A percentile compares a stretch with the other conserved stretches of the same genome.
Evolutionary conservation across 2,329 filamentous ascomycete genomes (phyloP).

Genomic region (Tolypocladium nubicola): DNA sequence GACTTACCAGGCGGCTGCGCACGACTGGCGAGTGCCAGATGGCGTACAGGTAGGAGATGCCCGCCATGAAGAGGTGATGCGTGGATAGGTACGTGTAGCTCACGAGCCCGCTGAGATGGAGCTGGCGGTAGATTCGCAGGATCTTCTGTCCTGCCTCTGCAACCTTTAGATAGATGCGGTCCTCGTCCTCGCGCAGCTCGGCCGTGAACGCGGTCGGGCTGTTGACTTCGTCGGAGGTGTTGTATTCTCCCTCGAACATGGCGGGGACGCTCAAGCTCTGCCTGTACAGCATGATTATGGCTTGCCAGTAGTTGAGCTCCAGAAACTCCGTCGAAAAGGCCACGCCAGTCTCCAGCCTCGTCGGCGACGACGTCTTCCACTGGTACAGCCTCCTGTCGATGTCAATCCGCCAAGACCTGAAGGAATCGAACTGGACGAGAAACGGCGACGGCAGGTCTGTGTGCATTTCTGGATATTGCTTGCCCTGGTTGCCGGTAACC

Average conservation of each 20-base stretch:
- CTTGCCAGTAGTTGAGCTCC: constrained; percentile 96
- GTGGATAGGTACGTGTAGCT: constrained; percentile 96
- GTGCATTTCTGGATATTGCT: constrained; percentile 62
- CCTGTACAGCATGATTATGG: constrained; percentile 88
- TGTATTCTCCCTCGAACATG: constrained; percentile 70
- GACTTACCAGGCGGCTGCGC: constrained; percentile 68
- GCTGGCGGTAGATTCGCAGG: constrained; percentile 76
- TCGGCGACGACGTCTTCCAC: constrained; percentile 79
- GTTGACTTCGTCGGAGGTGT: constrained; percentile 53
- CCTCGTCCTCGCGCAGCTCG: constrained; percentile 70
- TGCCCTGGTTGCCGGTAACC: constrained; percentile 51
- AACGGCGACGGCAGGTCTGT: constrained; percentile 76
- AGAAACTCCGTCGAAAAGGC: constrained; percentile 83
- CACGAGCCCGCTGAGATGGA: constrained; percentile 79
- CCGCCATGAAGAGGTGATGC: constrained; percentile 95
- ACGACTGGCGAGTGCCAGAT: constrained; percentile 94
- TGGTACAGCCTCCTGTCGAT: constrained; percentile 74
- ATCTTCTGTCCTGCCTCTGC: constrained; percentile 93
- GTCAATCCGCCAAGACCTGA: constrained; percentile 79
- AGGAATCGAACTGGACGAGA: constrained; percentile 71
- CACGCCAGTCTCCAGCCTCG: constrained; percentile 70
- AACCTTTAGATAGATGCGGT: constrained; percentile 86
- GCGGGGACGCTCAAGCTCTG: constrained; percentile 82
- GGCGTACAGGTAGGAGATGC: constrained; percentile 90
- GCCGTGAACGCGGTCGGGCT: constrained; percentile 50